A percentile compares a stretch with the other conserved stretches of the same genome.
Conservation (phyloP, 1,139 yeast genomes). For the Candida sojae region DNA sequence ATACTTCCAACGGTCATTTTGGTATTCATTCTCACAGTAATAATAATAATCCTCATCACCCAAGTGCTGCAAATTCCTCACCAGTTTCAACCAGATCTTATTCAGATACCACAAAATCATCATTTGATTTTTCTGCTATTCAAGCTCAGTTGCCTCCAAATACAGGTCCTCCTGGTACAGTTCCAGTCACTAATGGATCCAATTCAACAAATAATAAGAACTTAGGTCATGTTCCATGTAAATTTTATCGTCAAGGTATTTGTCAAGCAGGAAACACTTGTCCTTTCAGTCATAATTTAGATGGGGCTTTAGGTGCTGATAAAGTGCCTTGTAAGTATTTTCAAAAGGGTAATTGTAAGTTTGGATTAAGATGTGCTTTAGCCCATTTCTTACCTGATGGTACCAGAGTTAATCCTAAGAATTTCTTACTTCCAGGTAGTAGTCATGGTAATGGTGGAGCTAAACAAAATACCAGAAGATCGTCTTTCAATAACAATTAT, state of each 20-base stretch:
- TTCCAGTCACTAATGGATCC: constrained; percentile 16
- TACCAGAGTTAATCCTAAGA: constrained; percentile 65
- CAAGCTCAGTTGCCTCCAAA: constrained; percentile 35
- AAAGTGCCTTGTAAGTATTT: constrained; percentile 88
- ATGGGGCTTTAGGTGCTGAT: constrained; percentile 56
- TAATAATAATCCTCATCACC: background rate
- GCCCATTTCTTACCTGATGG: constrained; percentile 92
- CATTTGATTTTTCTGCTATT: constrained; percentile 11
- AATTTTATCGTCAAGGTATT: constrained; percentile 84
- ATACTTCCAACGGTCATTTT: background rate
- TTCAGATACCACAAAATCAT: constrained; percentile 1
- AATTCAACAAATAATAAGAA: constrained; percentile 28
- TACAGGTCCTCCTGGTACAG: constrained; percentile 44
- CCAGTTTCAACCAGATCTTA: background rate
- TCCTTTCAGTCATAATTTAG: constrained; percentile 84
- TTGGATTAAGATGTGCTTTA: constrained; percentile 89
- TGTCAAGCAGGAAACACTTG: constrained; percentile 94
- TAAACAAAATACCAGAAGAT: background rate
- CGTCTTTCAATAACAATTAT: constrained; percentile 3
- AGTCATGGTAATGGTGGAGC: constrained; percentile 5
- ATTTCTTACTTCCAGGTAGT: constrained; percentile 6
- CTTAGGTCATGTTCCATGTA: constrained; percentile 92
- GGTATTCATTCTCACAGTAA: background rate
- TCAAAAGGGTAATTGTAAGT: constrained; percentile 92
- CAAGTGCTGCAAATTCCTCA: background rate